A percentile compares a stretch with the other conserved stretches of the same genome.
Conservation (phyloP, 164 flowering plant genomes). For the Magnolia kwangsiensis region DNA sequence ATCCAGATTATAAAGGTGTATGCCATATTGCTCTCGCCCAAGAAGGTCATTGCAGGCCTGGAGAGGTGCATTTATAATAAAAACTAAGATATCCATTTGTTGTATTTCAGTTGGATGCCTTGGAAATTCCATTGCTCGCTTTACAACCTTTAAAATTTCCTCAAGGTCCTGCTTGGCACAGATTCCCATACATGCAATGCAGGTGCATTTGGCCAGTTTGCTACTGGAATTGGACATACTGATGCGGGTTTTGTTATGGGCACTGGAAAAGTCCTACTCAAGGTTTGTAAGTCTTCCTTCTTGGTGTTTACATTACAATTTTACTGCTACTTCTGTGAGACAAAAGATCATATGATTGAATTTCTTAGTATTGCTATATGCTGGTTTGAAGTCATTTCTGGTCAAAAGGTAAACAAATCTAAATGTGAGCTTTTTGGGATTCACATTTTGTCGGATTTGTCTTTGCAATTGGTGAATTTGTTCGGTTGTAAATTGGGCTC, state of each 20-base stretch:
- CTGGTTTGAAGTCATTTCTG: too few species aligned
- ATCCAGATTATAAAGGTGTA: slow-evolving; percentile 98
- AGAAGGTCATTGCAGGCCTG: slow-evolving; percentile 99
- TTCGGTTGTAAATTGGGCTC: too few species aligned
- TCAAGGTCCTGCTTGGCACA: slow-evolving; percentile 88
- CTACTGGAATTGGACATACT: slow-evolving; percentile 96
- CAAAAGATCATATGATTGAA: background rate
- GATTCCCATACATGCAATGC: slow-evolving; percentile 99
- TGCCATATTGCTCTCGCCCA: slow-evolving; percentile 98
- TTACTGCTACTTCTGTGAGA: too few species aligned
- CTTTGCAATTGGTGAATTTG: too few species aligned
- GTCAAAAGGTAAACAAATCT: too few species aligned
- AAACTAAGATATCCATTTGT: background rate
- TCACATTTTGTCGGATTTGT: too few species aligned
- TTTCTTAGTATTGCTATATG: too few species aligned
- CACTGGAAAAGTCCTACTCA: slow-evolving; percentile 81
- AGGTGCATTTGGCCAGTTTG: slow-evolving; percentile 99
- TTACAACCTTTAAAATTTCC: slow-evolving; percentile 5
- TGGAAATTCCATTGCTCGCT: background rate
- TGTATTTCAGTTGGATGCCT: background rate
- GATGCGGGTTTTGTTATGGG: slow-evolving; percentile 98
- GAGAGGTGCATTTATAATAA: slow-evolving; percentile 58
- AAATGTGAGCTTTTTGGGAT: too few species aligned
- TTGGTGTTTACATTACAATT: background rate
- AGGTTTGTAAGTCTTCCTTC: slow-evolving; percentile 41